Evolutionary conservation across 768 basidiomycete species (phyloP), one percentile per base, ranked within the genome.

Genomic region (Leccinellum luteum): DNA sequence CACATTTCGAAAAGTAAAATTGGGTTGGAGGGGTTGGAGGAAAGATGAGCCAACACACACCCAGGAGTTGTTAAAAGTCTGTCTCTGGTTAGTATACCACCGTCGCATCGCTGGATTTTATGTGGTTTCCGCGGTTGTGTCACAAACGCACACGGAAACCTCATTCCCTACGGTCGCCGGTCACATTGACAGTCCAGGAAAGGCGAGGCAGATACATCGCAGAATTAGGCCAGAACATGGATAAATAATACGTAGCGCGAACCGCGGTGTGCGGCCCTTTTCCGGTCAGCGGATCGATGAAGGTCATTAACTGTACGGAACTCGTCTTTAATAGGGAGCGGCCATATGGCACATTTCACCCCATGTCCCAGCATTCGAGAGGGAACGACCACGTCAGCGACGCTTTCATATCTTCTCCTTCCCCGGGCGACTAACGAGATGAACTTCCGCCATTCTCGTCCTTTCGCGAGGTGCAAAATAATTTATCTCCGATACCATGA

Each of bases 1-100:
- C 89, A 90, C 89, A 90, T 90, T 54, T 61, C 15, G 54, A 56
- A 28, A 55, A 56, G 59, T 55, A 55, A 53, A 54, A 21, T 21
- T 43, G 41, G 62, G 48, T 52, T 57, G 57, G 60, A 62, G 38
- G 38, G 38, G 38, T 62, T 49, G 61, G 60, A 51, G 54, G 57
- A 51, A 59, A 61, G 54, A 48, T 57, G 62, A 52, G 55, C 47
- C 32, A 51, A 59, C 31, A 38, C 60, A 57, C 49, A 51, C 57
- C 47, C 63, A 56, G 65, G 56, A 62, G 59, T 58, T 59, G 54
- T 63, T 61, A 58, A 53, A 56, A 62, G 58, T 48, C 41, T 34
- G 61, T 54, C 41, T 61, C 58, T 52, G 23, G 57, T 57, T 62
- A 54, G 51, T 41, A 28, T 50, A 61, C 52, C 55, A 55, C 49